These are phyloP conservation scores for Monosporascus cannonballus DNA, from an alignment of 2,329 filamentous ascomycete species.

Conservation along the genomic window DNA sequence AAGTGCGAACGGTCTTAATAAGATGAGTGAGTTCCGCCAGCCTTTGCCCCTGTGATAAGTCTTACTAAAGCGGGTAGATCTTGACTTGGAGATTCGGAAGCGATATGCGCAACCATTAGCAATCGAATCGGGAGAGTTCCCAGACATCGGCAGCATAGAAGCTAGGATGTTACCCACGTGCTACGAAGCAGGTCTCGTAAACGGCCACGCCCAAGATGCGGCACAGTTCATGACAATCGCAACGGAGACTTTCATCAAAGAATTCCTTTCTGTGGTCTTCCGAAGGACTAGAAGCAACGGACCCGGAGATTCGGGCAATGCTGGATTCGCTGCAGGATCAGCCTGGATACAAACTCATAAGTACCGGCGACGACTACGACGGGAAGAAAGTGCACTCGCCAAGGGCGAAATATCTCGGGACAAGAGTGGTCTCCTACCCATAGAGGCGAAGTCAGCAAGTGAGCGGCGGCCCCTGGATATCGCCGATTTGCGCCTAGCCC, in stretches of 20 bases:
- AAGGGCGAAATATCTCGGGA: slow-evolving; percentile 71
- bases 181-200: slow-evolving; percentile 57
- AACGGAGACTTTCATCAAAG: slow-evolving; percentile 62
- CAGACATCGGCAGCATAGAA: slow-evolving; percentile 57
- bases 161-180: slow-evolving; percentile 62
- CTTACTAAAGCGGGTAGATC: slow-evolving; percentile 37
- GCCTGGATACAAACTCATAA: slow-evolving; percentile 73
- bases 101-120: slow-evolving; percentile 58
- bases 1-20: slow-evolving; percentile 68
- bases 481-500: slow-evolving; percentile 69
- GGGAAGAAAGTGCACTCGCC: slow-evolving; percentile 67
- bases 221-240: slow-evolving; percentile 60
- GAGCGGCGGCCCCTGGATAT: slow-evolving; percentile 68
- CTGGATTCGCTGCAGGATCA: slow-evolving; percentile 58
- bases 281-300: slow-evolving; percentile 60
- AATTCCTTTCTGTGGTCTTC: slow-evolving; percentile 57
- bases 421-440: slow-evolving; percentile 69
- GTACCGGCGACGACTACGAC: slow-evolving; percentile 67
- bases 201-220: slow-evolving; percentile 53
- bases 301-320: slow-evolving; percentile 54
- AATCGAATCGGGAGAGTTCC: slow-evolving; percentile 64
- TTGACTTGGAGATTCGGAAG: slow-evolving; percentile 62
- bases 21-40: slow-evolving; percentile 58
- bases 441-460: slow-evolving; percentile 71
- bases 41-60: slow-evolving; percentile 1